Percentiles rank a stretch among this genome's conserved stretches.
Evolutionary conservation across 164 flowering plant genomes (phyloP).

Genomic region (Stephania cephalantha): DNA sequence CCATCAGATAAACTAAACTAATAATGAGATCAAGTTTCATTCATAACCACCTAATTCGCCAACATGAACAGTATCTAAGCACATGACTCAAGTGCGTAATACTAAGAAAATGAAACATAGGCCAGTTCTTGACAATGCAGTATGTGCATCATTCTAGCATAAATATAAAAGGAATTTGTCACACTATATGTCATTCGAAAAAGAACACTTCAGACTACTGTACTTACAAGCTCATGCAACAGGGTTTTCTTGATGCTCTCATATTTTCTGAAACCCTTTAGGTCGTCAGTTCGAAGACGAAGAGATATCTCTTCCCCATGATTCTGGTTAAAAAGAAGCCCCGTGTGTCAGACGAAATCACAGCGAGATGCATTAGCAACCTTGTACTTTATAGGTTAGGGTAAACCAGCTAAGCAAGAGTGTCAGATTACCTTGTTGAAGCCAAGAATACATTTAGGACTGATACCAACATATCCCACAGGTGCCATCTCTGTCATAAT

Average conservation of each 20-base stretch:
- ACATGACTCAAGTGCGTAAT: not conserved
- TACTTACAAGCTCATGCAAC: constrained; percentile 89
- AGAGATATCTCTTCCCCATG: constrained; percentile 96
- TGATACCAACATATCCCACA: constrained; percentile 89
- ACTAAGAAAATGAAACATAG: not conserved
- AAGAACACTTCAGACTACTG: not conserved
- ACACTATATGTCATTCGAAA: not conserved
- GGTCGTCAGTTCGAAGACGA: constrained; percentile 96
- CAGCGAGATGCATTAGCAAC: not conserved
- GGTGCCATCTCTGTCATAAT: constrained; percentile 99
- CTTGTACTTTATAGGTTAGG: not conserved
- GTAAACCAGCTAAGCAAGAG: not conserved
- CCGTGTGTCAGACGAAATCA: not conserved
- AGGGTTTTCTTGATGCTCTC: constrained; percentile 88
- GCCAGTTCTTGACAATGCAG: not conserved
- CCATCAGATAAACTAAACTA: not conserved
- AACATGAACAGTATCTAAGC: not conserved
- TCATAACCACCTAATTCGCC: not conserved
- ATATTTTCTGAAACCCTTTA: constrained; percentile 94
- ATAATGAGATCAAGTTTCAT: not conserved
- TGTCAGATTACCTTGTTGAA: constrained; percentile 60
- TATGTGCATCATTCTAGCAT: not conserved
- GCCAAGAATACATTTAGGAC: constrained; percentile 90
- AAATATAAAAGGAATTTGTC: not conserved
- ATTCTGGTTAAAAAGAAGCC: constrained; percentile 41